These are phyloP conservation scores for Ustilago lituana DNA, from an alignment of 1,284 basidiomycete genomes.

Conservation along the genomic window DNA sequence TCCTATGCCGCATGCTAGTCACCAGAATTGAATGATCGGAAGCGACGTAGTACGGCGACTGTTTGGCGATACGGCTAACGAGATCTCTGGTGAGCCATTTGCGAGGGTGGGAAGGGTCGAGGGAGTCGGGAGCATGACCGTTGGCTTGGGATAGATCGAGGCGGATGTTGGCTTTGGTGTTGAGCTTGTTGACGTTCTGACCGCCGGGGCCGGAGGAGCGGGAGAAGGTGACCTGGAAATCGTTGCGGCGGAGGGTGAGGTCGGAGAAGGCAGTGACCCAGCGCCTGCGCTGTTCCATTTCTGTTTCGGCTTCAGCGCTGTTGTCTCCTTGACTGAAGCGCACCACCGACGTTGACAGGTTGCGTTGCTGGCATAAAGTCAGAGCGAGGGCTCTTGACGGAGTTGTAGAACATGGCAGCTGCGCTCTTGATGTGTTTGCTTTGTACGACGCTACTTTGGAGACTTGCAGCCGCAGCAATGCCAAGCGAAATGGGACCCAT, in stretches of 20 bases:
- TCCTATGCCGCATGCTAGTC: slow-evolving; percentile 35
- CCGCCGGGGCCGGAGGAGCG: slow-evolving; percentile 50
- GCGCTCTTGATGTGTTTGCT: no score
- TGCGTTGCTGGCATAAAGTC: not conserved
- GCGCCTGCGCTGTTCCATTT: slow-evolving; percentile 35
- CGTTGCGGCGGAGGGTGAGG: slow-evolving; percentile 25
- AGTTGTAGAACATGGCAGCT: not conserved
- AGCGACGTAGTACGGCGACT: slow-evolving; percentile 49
- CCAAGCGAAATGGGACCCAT: no score
- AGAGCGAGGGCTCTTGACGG: not conserved
- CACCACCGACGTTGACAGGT: not conserved
- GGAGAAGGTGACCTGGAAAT: slow-evolving; percentile 43
- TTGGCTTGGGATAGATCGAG: slow-evolving; percentile 33
- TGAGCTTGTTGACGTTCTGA: slow-evolving; percentile 58
- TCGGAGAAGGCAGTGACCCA: slow-evolving; percentile 25
- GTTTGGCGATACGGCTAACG: slow-evolving; percentile 31
- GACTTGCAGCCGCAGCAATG: no score
- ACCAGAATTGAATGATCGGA: slow-evolving; percentile 38
- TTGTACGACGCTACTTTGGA: no score
- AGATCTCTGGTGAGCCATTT: slow-evolving; percentile 42
- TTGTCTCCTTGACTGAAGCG: not conserved
- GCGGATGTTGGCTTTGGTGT: slow-evolving; percentile 51
- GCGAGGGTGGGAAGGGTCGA: slow-evolving; percentile 29
- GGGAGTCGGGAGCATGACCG: slow-evolving; percentile 19
- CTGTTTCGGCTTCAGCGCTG: slow-evolving; percentile 11